A percentile compares a stretch with the other conserved stretches of the same genome.
Conservation (phyloP, 1,284 basidiomycete species). For the Papiliotrema flavescens region DNA sequence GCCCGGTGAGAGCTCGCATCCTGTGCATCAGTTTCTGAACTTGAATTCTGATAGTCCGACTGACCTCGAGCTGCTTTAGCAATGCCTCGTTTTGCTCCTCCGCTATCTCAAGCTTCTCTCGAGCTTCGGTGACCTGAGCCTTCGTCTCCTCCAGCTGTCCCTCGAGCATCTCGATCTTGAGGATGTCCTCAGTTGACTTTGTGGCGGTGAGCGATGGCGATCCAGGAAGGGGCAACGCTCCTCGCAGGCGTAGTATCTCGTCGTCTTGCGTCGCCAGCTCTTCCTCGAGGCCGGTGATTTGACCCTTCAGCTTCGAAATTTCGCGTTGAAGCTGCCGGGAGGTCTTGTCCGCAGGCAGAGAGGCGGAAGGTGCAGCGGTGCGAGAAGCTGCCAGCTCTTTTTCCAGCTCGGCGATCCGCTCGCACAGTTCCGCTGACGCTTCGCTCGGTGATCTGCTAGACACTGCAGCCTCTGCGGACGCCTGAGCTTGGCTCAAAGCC, state of each 20-base stretch:
- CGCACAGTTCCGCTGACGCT: constrained; percentile 8
- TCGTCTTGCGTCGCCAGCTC: constrained; percentile 10
- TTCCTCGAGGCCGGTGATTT: constrained; percentile 7
- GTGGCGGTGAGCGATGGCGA: constrained; percentile 1
- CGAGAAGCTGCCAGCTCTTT: constrained; percentile 9
- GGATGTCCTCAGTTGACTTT: neutral
- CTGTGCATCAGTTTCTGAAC: neutral
- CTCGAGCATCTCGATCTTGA: constrained; percentile 2
- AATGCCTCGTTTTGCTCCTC: neutral
- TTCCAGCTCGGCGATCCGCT: constrained; percentile 15
- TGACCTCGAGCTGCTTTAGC: neutral
- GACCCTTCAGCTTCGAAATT: constrained; percentile 10
- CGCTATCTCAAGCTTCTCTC: neutral
- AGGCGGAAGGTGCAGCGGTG: neutral
- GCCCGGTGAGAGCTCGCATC: neutral
- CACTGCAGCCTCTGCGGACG: neutral
- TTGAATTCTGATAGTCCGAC: neutral
- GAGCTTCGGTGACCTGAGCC: neutral
- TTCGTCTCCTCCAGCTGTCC: constrained; percentile 1
- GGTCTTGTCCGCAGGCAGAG: neutral
- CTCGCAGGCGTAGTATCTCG: constrained; percentile 7
- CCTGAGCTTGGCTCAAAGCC: constrained; percentile 5
- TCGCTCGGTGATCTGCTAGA: neutral
- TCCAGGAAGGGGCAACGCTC: constrained; percentile 7
- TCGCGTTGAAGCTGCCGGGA: constrained; percentile 19